These are phyloP conservation scores for Rubia occidens DNA, from an alignment of 305 asterid species.

Conservation along the genomic window DNA sequence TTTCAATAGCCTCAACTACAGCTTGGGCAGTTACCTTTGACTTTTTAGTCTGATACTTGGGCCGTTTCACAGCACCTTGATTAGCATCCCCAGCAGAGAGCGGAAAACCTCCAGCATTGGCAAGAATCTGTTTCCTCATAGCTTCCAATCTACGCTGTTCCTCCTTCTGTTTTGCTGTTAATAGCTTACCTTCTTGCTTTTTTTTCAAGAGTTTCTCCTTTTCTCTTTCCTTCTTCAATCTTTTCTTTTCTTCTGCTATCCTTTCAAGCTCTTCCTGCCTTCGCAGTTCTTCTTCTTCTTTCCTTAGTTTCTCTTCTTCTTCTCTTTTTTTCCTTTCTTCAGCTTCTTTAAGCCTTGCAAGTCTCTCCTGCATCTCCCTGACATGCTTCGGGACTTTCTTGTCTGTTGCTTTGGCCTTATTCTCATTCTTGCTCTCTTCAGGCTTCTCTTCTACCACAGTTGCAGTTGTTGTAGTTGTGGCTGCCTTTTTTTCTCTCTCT, in stretches of 20 bases:
- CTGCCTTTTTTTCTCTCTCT: constrained; percentile 25
- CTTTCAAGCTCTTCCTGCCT: constrained; percentile 67
- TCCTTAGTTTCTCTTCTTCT: constrained; percentile 73
- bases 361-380: constrained; percentile 84
- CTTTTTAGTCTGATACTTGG: constrained; percentile 70
- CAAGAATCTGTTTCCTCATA: constrained; percentile 78
- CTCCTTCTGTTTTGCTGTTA: constrained; percentile 86
- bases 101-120: constrained; percentile 46
- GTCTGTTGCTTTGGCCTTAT: constrained; percentile 37
- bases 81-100: constrained; percentile 42
- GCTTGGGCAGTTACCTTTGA: constrained; percentile 55
- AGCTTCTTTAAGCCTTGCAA: constrained; percentile 64
- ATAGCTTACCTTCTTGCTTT: constrained; percentile 76
- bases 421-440: constrained; percentile 44
- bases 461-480: constrained; percentile 24
- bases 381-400: constrained; percentile 79
- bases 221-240: constrained; percentile 82
- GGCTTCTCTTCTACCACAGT: constrained; percentile 58
- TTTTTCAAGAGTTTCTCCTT: constrained; percentile 76
- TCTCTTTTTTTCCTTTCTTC: constrained; percentile 72
- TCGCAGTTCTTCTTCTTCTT: constrained; percentile 84
- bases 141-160: constrained; percentile 86
- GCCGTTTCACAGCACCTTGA: constrained; percentile 49
- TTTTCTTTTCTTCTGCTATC: constrained; percentile 74
- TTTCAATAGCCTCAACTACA: constrained; percentile 37